These are phyloP conservation scores for Gentiana straminea DNA, from an alignment of 257 asterid species.

Conservation along the genomic window DNA sequence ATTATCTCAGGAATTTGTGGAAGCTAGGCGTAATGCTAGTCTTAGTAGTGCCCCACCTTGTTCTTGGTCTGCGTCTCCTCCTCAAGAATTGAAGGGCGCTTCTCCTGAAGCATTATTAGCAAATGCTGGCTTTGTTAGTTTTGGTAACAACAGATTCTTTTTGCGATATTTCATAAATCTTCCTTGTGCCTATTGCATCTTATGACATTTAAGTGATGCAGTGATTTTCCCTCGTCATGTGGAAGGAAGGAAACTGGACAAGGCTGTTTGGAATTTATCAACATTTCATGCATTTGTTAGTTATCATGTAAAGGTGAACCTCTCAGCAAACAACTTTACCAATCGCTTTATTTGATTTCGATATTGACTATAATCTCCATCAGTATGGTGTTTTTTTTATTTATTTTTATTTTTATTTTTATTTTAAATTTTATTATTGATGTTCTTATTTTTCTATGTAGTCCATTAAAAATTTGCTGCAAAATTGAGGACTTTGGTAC, in stretches of 20 bases:
- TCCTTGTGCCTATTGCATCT: conserved; percentile 7
- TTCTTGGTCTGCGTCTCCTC: conserved; percentile 84
- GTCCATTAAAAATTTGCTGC: no score
- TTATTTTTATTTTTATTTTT: no score
- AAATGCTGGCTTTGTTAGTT: conserved; percentile 93
- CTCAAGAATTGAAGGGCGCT: conserved; percentile 63
- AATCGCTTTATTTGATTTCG: background rate
- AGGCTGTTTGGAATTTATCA: conserved; percentile 86
- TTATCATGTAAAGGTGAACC: conserved; percentile 89
- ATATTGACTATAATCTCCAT: background rate
- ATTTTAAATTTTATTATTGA: no score
- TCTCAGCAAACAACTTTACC: background rate
- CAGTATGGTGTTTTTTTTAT: no score
- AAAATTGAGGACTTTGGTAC: no score
- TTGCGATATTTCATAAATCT: conserved; percentile 8
- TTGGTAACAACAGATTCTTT: conserved; percentile 40
- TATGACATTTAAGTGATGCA: conserved; percentile 21
- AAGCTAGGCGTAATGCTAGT: conserved; percentile 82
- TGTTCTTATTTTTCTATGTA: no score
- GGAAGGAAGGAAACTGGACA: conserved; percentile 90
- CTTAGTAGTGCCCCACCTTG: conserved; percentile 89
- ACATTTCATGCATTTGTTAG: conserved; percentile 95
- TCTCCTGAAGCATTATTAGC: conserved; percentile 59
- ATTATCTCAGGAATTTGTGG: conserved; percentile 76
- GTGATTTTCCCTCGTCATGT: conserved; percentile 90